phyloP scores from a whole-genome alignment of 1,284 basidiomycete genomes.

The Moesziomyces sp. region DNA sequence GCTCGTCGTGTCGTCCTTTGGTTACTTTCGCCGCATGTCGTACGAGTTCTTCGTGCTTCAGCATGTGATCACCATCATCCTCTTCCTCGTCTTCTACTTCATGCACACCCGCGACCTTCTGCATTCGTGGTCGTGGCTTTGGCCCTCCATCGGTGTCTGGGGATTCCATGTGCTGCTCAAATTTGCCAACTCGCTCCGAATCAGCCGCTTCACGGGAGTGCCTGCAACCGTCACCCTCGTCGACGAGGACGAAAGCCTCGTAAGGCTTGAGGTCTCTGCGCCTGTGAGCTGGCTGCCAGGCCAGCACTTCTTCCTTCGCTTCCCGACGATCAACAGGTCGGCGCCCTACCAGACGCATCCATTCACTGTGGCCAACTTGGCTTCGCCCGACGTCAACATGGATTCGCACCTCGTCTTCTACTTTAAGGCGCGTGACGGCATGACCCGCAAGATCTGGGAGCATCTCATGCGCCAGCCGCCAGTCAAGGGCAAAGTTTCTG shows the following conservation, averaged over 20 bases:
- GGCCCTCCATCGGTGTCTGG: slow-evolving; percentile 44
- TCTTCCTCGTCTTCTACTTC: slow-evolving; percentile 57
- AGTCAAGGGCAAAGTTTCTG: slow-evolving; percentile 20
- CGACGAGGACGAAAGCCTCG: slow-evolving; percentile 32
- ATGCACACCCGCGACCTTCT: slow-evolving; percentile 50
- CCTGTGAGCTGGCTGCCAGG: slow-evolving; percentile 53
- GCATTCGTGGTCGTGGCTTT: slow-evolving; percentile 42
- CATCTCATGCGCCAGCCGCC: slow-evolving; percentile 7
- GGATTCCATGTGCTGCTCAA: slow-evolving; percentile 50
- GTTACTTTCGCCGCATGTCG: slow-evolving; percentile 47
- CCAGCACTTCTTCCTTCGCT: slow-evolving; percentile 61
- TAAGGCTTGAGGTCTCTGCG: slow-evolving; percentile 44
- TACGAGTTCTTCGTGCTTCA: slow-evolving; percentile 65
- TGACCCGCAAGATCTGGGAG: slow-evolving; percentile 37
- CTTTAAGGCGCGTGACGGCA: slow-evolving; percentile 44
- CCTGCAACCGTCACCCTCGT: slow-evolving; percentile 17
- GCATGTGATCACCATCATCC: slow-evolving; percentile 51
- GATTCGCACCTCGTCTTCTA: slow-evolving; percentile 44
- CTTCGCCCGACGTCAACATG: slow-evolving; percentile 22
- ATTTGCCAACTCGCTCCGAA: slow-evolving; percentile 31
- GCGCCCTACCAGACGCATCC: slow-evolving; percentile 54
- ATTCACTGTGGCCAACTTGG: slow-evolving; percentile 59
- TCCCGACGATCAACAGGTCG: slow-evolving; percentile 42
- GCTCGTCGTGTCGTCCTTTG: slow-evolving; percentile 47
- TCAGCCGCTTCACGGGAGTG: slow-evolving; percentile 32